Evolutionary conservation across 2,329 filamentous ascomycete species (phyloP), one percentile per base, ranked within the genome.

Genomic region (Kalaharituber pfeilii): DNA sequence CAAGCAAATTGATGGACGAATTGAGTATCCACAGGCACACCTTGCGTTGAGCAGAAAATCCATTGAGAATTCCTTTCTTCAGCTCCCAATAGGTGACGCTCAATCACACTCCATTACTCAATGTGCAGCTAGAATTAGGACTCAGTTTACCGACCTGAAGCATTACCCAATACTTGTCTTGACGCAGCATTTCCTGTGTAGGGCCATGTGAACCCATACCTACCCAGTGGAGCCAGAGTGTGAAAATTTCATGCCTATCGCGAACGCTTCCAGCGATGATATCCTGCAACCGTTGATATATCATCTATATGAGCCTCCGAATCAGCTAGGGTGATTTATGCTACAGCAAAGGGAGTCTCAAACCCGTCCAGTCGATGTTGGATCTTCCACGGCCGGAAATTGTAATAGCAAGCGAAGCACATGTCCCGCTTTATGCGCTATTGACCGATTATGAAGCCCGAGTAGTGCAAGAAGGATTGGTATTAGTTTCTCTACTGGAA

Each of bases 1-100:
- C n/a, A 25, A 8, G 18, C 13, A 25, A 33, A 7, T 57, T 59
- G 15, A 63, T 24, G 13, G 62, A 62, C 20, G 54, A 60, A 51
- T 57, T 62, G 25, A 63, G 25, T 20, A 63, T 59, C 29, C 62
- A 54, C 22, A 63, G 57, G 39, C 56, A 59, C 52, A 63, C 62
- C 53, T 63, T 63, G 27, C 60, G 59, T 30, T 59, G 59, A 27
- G 62, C 61, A 11, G 53, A 57, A 22, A 61, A 62, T 13, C 58
- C 54, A 42, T 29, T 36, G 24, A 39, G 33, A 13, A 39, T 39
- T 39, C 33, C 33, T 15, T 6, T 13, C 33, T 39, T 15, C 4
- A 9, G n/a, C n/a, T n/a, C n/a, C n/a, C n/a, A n/a, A n/a, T n/a
- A n/a, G n/a, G n/a, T n/a, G n/a, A n/a, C n/a, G n/a, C n/a, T n/a